Percentiles rank a stretch among this genome's conserved stretches.
These are phyloP conservation scores for Phaeotremella fagi DNA, from an alignment of 768 basidiomycete genomes.

Conservation along the genomic window DNA sequence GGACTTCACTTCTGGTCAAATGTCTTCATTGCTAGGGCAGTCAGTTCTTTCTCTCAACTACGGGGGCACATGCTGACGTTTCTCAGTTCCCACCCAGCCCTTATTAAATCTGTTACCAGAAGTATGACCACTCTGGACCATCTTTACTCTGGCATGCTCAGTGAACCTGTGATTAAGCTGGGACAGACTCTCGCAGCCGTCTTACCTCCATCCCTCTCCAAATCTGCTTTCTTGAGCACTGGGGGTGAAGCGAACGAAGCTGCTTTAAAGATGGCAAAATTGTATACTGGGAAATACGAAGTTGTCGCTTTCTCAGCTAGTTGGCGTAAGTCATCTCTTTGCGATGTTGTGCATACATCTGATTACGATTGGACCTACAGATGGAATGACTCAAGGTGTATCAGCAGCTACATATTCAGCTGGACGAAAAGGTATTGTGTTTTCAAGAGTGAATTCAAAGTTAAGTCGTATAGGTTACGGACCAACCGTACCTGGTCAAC, in stretches of 20 bases:
- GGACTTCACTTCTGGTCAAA: slow-evolving; percentile 39
- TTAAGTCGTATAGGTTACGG: too few relatives aligned
- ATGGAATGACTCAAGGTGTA: slow-evolving; percentile 20
- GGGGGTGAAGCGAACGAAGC: slow-evolving; percentile 31
- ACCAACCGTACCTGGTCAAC: slow-evolving; percentile 14
- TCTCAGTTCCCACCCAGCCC: slow-evolving; percentile 27
- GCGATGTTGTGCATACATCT: not conserved
- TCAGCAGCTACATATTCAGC: slow-evolving; percentile 16
- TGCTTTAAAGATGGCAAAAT: slow-evolving; percentile 36
- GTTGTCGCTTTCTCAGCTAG: slow-evolving; percentile 25
- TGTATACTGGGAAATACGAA: slow-evolving; percentile 33
- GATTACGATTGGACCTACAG: slow-evolving; percentile 5
- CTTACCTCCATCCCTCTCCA: slow-evolving; percentile 20
- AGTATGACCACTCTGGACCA: slow-evolving; percentile 27
- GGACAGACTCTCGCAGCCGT: slow-evolving; percentile 15
- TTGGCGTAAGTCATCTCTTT: slow-evolving; percentile 27
- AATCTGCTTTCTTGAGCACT: slow-evolving; percentile 29
- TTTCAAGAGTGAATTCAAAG: too few relatives aligned
- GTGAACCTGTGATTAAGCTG: slow-evolving; percentile 23
- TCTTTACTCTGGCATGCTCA: slow-evolving; percentile 31
- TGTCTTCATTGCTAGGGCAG: slow-evolving; percentile 36
- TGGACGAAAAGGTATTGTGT: slow-evolving; percentile 15
- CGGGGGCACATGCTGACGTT: not conserved
- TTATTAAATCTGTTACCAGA: slow-evolving; percentile 12
- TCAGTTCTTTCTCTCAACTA: not conserved